phyloP scores from a whole-genome alignment of 768 basidiomycete genomes.

The Lyophyllum decastes region DNA sequence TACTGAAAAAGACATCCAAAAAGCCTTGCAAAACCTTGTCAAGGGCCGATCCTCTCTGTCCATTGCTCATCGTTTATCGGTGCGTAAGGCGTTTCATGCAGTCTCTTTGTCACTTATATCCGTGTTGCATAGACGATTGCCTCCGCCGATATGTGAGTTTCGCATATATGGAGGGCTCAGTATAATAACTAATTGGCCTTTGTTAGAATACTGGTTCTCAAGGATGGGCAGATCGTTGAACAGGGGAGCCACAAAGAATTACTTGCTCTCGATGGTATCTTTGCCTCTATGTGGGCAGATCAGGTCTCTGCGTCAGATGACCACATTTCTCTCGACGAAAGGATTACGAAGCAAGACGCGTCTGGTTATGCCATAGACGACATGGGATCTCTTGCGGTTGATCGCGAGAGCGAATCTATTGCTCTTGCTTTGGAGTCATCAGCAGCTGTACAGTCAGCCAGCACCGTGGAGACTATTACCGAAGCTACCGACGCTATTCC shows the following conservation, averaged over 20 bases:
- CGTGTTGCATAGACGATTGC: slow-evolving; percentile 47
- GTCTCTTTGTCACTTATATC: slow-evolving; percentile 15
- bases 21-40: slow-evolving; percentile 79
- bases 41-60: slow-evolving; percentile 73
- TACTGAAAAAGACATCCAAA: slow-evolving; percentile 89
- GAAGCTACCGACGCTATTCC: slow-evolving; percentile 10
- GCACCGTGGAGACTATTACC: slow-evolving; percentile 9
- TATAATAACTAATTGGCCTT: slow-evolving; percentile 7
- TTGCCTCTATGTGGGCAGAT: slow-evolving; percentile 88
- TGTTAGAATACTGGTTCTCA: slow-evolving; percentile 82
- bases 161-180: neutral
- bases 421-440: slow-evolving; percentile 3
- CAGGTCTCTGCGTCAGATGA: slow-evolving; percentile 71
- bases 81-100: slow-evolving; percentile 34
- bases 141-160: slow-evolving; percentile 58
- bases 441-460: slow-evolving; percentile 6
- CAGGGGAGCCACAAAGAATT: slow-evolving; percentile 80
- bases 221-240: slow-evolving; percentile 87
- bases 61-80: slow-evolving; percentile 79
- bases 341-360: slow-evolving; percentile 37
- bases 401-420: neutral
- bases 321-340: slow-evolving; percentile 28
- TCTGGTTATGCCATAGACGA: slow-evolving; percentile 48
- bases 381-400: slow-evolving; percentile 17
- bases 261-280: slow-evolving; percentile 67